A percentile compares a stretch with the other conserved stretches of the same genome.
Evolutionary conservation across 306 rosid species (phyloP).

Genomic region (Pterocarpus macrocarpus): DNA sequence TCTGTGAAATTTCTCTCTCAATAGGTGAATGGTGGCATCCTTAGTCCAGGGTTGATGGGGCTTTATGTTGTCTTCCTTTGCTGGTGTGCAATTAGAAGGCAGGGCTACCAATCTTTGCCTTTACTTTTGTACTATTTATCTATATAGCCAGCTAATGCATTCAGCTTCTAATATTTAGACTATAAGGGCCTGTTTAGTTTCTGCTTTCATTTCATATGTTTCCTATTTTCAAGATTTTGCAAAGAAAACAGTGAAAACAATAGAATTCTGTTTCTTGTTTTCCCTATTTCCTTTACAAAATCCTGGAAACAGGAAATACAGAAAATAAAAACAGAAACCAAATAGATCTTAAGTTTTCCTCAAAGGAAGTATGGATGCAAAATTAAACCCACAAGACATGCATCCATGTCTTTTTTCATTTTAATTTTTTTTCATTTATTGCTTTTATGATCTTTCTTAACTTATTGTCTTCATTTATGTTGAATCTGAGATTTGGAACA

Average conservation of each 20-base stretch:
- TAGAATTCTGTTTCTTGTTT: no score
- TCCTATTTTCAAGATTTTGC: no score
- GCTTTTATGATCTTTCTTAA: background rate
- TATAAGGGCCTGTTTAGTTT: no score
- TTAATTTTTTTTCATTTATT: constrained; percentile 6
- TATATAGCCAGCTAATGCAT: background rate
- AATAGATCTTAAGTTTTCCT: background rate
- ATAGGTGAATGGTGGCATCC: constrained; percentile 88
- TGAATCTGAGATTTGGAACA: constrained; percentile 37
- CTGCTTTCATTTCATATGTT: no score
- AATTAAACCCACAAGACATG: no score
- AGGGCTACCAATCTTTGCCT: constrained; percentile 38
- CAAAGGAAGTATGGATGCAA: background rate
- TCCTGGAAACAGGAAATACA: no score
- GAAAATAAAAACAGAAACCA: no score
- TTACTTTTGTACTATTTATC: constrained; percentile 1
- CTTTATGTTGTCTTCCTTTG: constrained; percentile 94
- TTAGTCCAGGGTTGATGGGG: constrained; percentile 96
- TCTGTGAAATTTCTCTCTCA: constrained; percentile 1
- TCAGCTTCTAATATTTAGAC: background rate
- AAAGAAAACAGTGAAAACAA: no score
- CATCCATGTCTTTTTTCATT: background rate
- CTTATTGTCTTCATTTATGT: constrained; percentile 15
- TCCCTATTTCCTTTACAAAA: no score
- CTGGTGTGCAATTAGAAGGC: constrained; percentile 98